Conservation (phyloP, 2,329 filamentous ascomycete species). For the Cladosporium sp. region DNA sequence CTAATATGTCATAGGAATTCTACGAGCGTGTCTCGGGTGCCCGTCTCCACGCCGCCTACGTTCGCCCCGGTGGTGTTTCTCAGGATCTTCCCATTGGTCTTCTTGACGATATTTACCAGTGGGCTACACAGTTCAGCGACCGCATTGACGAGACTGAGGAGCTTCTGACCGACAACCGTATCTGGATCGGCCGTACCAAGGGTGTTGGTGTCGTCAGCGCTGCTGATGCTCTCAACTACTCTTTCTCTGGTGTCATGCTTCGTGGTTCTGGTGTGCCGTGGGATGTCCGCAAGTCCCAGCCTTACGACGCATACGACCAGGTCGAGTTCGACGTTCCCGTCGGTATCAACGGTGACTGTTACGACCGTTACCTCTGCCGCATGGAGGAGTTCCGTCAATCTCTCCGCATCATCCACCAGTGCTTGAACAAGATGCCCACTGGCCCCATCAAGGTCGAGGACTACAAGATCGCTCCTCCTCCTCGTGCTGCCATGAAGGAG, state of each 20-base stretch:
- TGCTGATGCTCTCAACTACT: slow-evolving; percentile 92
- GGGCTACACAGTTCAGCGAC: slow-evolving; percentile 98
- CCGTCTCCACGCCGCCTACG: slow-evolving; percentile 94
- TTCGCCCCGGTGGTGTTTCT: slow-evolving; percentile 92
- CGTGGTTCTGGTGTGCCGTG: slow-evolving; percentile 93
- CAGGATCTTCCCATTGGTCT: slow-evolving; percentile 93
- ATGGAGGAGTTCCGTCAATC: slow-evolving; percentile 99
- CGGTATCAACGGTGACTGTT: slow-evolving; percentile 96
- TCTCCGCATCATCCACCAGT: slow-evolving; percentile 97
- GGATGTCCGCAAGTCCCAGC: slow-evolving; percentile 94
- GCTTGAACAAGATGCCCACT: slow-evolving; percentile 96
- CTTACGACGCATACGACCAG: slow-evolving; percentile 96
- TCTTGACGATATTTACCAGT: slow-evolving; percentile 98
- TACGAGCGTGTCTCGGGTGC: slow-evolving; percentile 99
- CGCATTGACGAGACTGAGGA: slow-evolving; percentile 99
- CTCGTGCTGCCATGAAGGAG: slow-evolving; percentile 99
- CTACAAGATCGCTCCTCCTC: slow-evolving; percentile 96
- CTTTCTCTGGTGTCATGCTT: slow-evolving; percentile 96
- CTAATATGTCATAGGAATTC: slow-evolving; percentile 72
- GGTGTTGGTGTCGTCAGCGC: slow-evolving; percentile 89
- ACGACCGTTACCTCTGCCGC: slow-evolving; percentile 96
- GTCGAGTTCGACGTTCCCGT: slow-evolving; percentile 98
- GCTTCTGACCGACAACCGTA: slow-evolving; percentile 97
- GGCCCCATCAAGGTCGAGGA: slow-evolving; percentile 95
- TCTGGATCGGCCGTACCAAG: slow-evolving; percentile 94